Evolutionary conservation across 179 eudicot species (phyloP).

Genomic region (Sideroxylon spinosum): DNA sequence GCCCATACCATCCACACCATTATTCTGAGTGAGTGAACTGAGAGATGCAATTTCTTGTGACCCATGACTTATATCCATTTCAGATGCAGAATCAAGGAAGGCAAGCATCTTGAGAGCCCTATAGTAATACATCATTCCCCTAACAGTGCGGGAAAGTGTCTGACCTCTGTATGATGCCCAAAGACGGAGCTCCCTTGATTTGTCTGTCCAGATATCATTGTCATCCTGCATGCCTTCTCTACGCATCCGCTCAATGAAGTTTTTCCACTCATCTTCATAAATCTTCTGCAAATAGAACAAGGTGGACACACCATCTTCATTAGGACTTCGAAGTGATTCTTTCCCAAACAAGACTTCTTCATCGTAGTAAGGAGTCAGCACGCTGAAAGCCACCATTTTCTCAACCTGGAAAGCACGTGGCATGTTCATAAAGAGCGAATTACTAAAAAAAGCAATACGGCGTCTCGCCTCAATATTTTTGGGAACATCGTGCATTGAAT

Average conservation of each 20-base stretch:
- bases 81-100: slow-evolving; percentile 86
- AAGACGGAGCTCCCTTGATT: slow-evolving; percentile 66
- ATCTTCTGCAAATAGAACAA: slow-evolving; percentile 90
- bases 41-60: slow-evolving; percentile 46
- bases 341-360: slow-evolving; percentile 76
- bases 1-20: slow-evolving; percentile 34
- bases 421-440: slow-evolving; percentile 93
- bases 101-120: slow-evolving; percentile 87
- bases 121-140: slow-evolving; percentile 97
- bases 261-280: slow-evolving; percentile 85
- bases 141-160: slow-evolving; percentile 89
- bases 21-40: slow-evolving; percentile 37
- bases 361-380: slow-evolving; percentile 88
- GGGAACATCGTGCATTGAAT: slow-evolving; percentile 82
- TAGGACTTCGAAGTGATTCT: slow-evolving; percentile 56
- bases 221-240: slow-evolving; percentile 74
- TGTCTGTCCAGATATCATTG: slow-evolving; percentile 51
- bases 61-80: slow-evolving; percentile 65
- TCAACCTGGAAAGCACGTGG: slow-evolving; percentile 93
- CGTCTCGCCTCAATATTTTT: slow-evolving; percentile 73
- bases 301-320: slow-evolving; percentile 86
- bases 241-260: slow-evolving; percentile 79
- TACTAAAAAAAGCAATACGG: slow-evolving; percentile 85
- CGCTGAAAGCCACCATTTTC: slow-evolving; percentile 91
- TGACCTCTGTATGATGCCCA: slow-evolving; percentile 99